phyloP scores from a whole-genome alignment of 345 rosid genomes.

The Viola odorata region DNA sequence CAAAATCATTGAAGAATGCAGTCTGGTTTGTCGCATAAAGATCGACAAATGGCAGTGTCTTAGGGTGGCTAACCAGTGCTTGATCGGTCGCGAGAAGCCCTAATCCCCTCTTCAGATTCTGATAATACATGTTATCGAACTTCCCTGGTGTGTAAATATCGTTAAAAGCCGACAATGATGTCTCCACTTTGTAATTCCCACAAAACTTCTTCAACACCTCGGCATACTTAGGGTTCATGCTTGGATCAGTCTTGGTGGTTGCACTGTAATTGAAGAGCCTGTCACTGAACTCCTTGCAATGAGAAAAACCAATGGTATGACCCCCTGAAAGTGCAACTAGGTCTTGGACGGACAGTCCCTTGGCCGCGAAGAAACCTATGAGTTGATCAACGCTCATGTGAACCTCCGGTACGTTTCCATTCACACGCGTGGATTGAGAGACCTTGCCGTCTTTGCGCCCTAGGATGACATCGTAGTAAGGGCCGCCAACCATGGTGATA shows the following conservation, averaged over 20 bases:
- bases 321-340: constrained; percentile 62
- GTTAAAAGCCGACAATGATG: constrained; percentile 56
- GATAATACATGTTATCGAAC: constrained; percentile 75
- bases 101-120: constrained; percentile 48
- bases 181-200: constrained; percentile 34
- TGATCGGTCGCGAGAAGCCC: constrained; percentile 50
- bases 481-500: constrained; percentile 63
- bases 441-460: constrained; percentile 58
- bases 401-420: constrained; percentile 32
- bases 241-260: constrained; percentile 23
- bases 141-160: constrained; percentile 63
- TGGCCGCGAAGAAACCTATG: constrained; percentile 29
- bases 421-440: constrained; percentile 37
- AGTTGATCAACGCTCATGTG: constrained; percentile 34
- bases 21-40: constrained; percentile 47
- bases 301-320: constrained; percentile 77
- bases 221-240: constrained; percentile 39
- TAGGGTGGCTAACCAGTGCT: constrained; percentile 37
- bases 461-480: constrained; percentile 31
- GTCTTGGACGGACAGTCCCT: constrained; percentile 41
- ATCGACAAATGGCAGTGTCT: constrained; percentile 47
- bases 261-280: constrained; percentile 41
- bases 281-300: constrained; percentile 57
- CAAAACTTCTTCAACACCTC: constrained; percentile 41
- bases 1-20: constrained; percentile 43